Base-by-base conservation (phyloP, 805 yeast species). In the Kurtzmaniella fragi region DNA sequence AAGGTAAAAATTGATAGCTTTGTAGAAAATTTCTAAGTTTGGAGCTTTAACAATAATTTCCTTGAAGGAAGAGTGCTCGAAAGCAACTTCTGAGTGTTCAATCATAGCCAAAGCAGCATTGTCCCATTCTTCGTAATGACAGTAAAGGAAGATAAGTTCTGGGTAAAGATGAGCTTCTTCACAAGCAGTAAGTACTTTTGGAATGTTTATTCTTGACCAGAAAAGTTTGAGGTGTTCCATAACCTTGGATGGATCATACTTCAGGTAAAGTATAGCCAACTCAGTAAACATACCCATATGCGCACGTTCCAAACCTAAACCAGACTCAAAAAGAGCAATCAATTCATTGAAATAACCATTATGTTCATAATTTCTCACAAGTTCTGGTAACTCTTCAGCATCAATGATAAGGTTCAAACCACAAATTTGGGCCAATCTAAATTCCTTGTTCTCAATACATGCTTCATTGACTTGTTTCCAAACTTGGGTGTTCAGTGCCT, bases 271-370 rank as follows among this genome's bases (percentile, higher is more conserved):
- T 35, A 86, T 75, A 16, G 98, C 96, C 53, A 93, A 75, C 65
- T 90, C 97, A 9, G 99, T 93, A 62, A 93, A 93, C 97, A 93
- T 91, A 52, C 98, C 99, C 99, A 93, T 93, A 61, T 93, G 99
- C 29, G 99, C 99, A 62, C 99, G 85, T 72, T 93, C 99, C 51
- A 93, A 75, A 31, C 96, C 95, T 43, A 93, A 75, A 48, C 98
- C 98, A 53, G 89, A 91, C 66, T 93, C 99, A 54, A 93, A 88
- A 54, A 93, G 77, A 13, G 96, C 79, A 47, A 91, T 86, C 48
- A 93, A 74, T 71, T 93, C 96, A 49, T 81, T 84, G 67, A 90
- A 90, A 66, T 88, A 87, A 32, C 99, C 99, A 49, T 83, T 78
- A 59, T 77, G 72, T 67, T 93, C 97, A 61, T 93, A 93, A 49